Evolutionary conservation across 176 grass and related monocot genomes (phyloP), one percentile per base, ranked within the genome.

Genomic region (Oryza rufipogon): DNA sequence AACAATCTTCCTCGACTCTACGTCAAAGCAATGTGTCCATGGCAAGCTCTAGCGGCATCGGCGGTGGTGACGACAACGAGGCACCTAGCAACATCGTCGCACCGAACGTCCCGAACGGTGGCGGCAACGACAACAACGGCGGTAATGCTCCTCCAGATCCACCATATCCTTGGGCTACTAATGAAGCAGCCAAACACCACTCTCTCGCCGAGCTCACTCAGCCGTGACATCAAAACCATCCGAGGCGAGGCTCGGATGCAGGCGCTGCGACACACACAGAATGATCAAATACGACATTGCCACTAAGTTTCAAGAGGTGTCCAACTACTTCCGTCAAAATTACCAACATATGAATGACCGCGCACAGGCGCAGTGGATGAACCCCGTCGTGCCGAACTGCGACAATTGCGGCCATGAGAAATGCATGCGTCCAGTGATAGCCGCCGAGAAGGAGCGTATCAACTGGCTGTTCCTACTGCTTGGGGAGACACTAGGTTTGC

Each of bases 391-490:
- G 2, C 80, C 58, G 2, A 87, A 89, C 32, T 97, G 92, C 58
- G 81, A 66, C 0, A 3, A 11, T 2, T 97, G 92, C 8, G 45
- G 67, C 6, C 76, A 84, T 67, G 26, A 7, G 4, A 49, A 51
- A 46, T 69, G 60, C 67, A 5, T 97, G 23, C 39, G 80, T 0
- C 92, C 89, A 0, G 65, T 92, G 22, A 83, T 97, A 32, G 8
- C 94, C 5, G 3, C 71, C 0, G 84, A 94, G 1, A 92, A 92
- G 23, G 70, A 79, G 7, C 10, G 34, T 5, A 92, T 97, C 63
- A 97, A 94, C 12, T 97, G 94, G 94, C 2, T 97, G 2, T 97
- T 97, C 11, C 5, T 97, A 72, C 38, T 97, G 46, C 87, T 94
- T 0, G 78, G 80, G 0, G 80, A 97, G 75, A 89, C 33, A 36